A percentile compares a stretch with the other conserved stretches of the same genome.
Evolutionary conservation across 2,329 filamentous ascomycete species (phyloP).

Genomic region (Microdochium bolleyi): DNA sequence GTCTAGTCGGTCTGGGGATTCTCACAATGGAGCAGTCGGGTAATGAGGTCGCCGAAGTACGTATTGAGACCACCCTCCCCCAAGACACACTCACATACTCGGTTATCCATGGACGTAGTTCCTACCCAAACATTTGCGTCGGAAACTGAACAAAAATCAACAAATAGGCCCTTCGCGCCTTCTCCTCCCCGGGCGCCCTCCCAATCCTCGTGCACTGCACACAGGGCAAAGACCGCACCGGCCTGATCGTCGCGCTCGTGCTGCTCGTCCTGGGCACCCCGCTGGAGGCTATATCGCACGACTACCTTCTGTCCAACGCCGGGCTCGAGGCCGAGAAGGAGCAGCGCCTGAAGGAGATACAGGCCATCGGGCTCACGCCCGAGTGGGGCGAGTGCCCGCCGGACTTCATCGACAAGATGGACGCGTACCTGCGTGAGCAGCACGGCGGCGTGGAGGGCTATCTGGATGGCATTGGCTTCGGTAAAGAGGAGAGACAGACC

Average conservation of each 20-base stretch:
- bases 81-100: neutral
- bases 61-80: neutral
- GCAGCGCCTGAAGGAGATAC: constrained; percentile 59
- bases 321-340: constrained; percentile 53
- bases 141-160: too few relatives aligned
- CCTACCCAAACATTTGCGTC: too few relatives aligned
- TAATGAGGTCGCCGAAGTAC: constrained; percentile 45
- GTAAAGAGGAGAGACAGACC: constrained; percentile 27
- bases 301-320: constrained; percentile 62
- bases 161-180: constrained; percentile 40
- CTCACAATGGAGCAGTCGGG: constrained; percentile 64
- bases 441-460: constrained; percentile 65
- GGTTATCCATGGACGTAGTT: too few relatives aligned
- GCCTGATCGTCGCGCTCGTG: constrained; percentile 60
- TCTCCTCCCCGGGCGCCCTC: constrained; percentile 39
- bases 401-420: constrained; percentile 54
- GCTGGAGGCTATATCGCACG: constrained; percentile 52
- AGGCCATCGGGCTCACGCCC: constrained; percentile 62
- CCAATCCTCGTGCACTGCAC: constrained; percentile 76
- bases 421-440: constrained; percentile 45
- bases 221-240: constrained; percentile 81
- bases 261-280: constrained; percentile 56
- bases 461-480: constrained; percentile 54
- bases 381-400: constrained; percentile 61
- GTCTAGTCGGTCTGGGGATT: constrained; percentile 61